Evolutionary conservation across 345 rosid species (phyloP).

Genomic region (Toxicodendron radicans): DNA sequence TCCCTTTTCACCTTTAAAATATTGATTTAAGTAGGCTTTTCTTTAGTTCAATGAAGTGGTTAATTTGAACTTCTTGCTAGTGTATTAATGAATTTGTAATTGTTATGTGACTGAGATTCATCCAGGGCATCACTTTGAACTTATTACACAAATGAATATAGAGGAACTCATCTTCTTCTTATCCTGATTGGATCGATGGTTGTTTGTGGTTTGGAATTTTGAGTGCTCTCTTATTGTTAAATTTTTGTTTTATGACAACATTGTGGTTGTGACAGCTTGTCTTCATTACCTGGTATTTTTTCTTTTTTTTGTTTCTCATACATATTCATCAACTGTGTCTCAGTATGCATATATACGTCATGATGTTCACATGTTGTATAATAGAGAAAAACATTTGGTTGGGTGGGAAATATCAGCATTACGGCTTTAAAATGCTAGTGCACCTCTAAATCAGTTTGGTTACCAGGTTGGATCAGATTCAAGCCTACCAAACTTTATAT

Average conservation of each 20-base stretch:
- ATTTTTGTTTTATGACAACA: neutral
- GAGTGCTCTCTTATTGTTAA: neutral
- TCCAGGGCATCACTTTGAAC: neutral
- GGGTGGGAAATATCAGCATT: neutral
- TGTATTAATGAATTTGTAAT: neutral
- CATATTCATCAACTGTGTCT: neutral
- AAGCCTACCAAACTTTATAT: neutral
- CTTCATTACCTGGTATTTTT: too few species aligned
- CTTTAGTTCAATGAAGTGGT: neutral
- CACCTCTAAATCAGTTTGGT: neutral
- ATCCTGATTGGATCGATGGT: neutral
- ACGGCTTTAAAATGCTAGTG: neutral
- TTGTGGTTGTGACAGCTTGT: neutral
- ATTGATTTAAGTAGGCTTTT: neutral
- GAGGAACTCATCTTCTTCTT: neutral
- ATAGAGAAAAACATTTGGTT: neutral
- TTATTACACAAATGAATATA: neutral
- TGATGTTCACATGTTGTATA: neutral
- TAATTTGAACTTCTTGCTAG: neutral
- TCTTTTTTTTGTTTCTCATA: too few species aligned
- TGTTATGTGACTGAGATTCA: neutral
- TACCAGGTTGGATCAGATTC: neutral
- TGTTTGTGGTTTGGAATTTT: neutral
- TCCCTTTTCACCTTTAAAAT: neutral
- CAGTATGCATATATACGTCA: neutral